Conservation (phyloP, 2,329 filamentous ascomycete genomes). For the Cladophialophora bantiana region DNA sequence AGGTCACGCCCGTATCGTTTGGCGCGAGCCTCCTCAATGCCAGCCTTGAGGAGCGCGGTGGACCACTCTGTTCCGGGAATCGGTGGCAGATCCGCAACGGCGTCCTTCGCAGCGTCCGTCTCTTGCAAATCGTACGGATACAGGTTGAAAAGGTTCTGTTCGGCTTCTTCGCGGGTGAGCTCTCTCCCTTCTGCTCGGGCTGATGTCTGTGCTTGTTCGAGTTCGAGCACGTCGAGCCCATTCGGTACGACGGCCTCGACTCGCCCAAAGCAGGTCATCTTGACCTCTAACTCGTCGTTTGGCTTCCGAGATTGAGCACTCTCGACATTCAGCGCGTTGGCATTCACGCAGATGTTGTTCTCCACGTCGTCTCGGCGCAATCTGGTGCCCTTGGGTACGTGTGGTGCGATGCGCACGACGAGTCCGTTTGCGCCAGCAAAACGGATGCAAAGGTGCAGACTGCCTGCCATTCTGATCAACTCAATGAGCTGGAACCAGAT, state of each 20-base stretch:
- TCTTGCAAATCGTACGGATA: constrained; percentile 28
- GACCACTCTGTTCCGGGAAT: constrained; percentile 31
- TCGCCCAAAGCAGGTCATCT: constrained; percentile 38
- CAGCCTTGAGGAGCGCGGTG: constrained; percentile 9
- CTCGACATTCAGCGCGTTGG: constrained; percentile 1
- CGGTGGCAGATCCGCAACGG: constrained; percentile 6
- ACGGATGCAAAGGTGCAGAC: constrained; percentile 31
- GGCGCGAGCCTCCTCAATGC: not conserved
- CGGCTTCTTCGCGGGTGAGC: constrained; percentile 20
- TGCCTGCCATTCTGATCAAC: constrained; percentile 26
- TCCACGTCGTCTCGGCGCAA: constrained; percentile 1
- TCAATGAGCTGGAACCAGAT: constrained; percentile 24
- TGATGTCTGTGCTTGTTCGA: constrained; percentile 12
- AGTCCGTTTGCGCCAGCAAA: constrained; percentile 31
- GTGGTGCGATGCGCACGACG: constrained; percentile 28
- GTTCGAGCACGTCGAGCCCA: constrained; percentile 19
- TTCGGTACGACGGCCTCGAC: constrained; percentile 35
- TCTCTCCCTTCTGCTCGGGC: not conserved
- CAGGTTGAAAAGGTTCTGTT: constrained; percentile 21
- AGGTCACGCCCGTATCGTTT: not conserved
- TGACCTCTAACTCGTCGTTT: constrained; percentile 23
- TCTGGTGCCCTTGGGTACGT: constrained; percentile 31
- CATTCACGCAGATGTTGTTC: constrained; percentile 31
- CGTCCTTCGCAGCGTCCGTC: constrained; percentile 15
- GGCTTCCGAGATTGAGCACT: not conserved